These are phyloP conservation scores for Xylaria sp. DNA, from an alignment of 2,329 filamentous ascomycete genomes.

Conservation along the genomic window DNA sequence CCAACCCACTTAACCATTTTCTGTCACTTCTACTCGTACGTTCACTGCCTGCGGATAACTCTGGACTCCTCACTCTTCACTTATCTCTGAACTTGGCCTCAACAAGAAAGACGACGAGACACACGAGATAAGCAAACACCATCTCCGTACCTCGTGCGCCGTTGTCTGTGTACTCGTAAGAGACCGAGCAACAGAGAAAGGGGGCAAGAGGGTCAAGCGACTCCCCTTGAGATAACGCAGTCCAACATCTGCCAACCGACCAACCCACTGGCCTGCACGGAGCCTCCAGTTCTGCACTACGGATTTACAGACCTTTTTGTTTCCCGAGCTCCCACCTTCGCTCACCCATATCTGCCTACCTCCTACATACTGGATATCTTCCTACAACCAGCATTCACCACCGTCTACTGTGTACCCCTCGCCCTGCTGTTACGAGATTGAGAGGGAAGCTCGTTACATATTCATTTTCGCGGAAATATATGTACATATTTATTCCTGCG, in stretches of 20 bases:
- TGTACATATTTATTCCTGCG: constrained; percentile 17
- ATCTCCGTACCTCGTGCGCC: neutral
- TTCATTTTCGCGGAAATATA: constrained; percentile 9
- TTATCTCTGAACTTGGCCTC: neutral
- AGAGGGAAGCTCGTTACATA: constrained; percentile 2
- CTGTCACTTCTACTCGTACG: neutral
- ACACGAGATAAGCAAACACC: constrained; percentile 1
- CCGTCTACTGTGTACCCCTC: neutral
- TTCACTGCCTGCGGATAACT: neutral
- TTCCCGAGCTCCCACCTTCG: constrained; percentile 12
- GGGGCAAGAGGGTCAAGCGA: constrained; percentile 9
- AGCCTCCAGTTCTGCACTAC: constrained; percentile 17
- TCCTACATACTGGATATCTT: constrained; percentile 17
- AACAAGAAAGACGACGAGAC: neutral
- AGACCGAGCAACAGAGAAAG: neutral
- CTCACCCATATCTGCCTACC: constrained; percentile 1
- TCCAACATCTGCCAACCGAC: constrained; percentile 8
- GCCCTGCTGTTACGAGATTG: constrained; percentile 3
- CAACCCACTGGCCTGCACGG: neutral
- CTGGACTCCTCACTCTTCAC: neutral
- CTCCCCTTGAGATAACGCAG: neutral
- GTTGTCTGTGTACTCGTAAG: neutral
- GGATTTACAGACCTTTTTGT: constrained; percentile 24
- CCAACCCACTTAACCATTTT: neutral
- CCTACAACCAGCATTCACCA: neutral